A percentile compares a stretch with the other conserved stretches of the same genome.
These are phyloP conservation scores for Helicostylum pulchrum DNA, from an alignment of 192 early-diverging fungal species.

Conservation along the genomic window DNA sequence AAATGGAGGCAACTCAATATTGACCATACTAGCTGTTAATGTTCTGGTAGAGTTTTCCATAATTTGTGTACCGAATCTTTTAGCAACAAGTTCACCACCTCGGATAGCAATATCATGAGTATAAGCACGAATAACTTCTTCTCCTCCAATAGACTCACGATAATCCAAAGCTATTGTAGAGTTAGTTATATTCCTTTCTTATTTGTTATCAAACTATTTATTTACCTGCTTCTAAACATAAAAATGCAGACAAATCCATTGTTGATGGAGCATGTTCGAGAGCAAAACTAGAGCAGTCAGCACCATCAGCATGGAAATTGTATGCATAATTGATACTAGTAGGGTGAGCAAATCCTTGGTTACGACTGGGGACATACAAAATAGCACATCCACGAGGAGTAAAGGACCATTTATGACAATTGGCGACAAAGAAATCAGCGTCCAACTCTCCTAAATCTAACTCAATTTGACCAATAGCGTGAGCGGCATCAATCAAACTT, in stretches of 20 bases:
- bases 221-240: slow-evolving; percentile 24
- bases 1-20: slow-evolving; percentile 49
- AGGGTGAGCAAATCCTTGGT: slow-evolving; percentile 47
- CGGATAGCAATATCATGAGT: slow-evolving; percentile 49
- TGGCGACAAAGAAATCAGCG: slow-evolving; percentile 64
- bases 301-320: slow-evolving; percentile 8
- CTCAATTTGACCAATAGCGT: slow-evolving; percentile 59
- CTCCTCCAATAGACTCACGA: slow-evolving; percentile 55
- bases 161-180: slow-evolving; percentile 41
- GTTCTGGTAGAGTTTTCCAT: slow-evolving; percentile 47
- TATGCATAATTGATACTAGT: slow-evolving; percentile 39
- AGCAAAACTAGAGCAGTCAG: slow-evolving; percentile 26
- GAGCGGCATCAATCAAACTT: slow-evolving; percentile 63
- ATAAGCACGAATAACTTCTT: slow-evolving; percentile 54
- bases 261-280: slow-evolving; percentile 34
- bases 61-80: slow-evolving; percentile 52
- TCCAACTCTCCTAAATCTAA: slow-evolving; percentile 45
- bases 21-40: slow-evolving; percentile 54
- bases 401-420: slow-evolving; percentile 67
- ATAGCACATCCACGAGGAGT: slow-evolving; percentile 50
- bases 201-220: background rate
- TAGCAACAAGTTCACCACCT: slow-evolving; percentile 56
- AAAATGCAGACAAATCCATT: slow-evolving; percentile 30
- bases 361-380: slow-evolving; percentile 47
- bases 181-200: background rate